Conservation (phyloP, 495 filamentous ascomycete genomes). For the Jackrogersella minutella region DNA sequence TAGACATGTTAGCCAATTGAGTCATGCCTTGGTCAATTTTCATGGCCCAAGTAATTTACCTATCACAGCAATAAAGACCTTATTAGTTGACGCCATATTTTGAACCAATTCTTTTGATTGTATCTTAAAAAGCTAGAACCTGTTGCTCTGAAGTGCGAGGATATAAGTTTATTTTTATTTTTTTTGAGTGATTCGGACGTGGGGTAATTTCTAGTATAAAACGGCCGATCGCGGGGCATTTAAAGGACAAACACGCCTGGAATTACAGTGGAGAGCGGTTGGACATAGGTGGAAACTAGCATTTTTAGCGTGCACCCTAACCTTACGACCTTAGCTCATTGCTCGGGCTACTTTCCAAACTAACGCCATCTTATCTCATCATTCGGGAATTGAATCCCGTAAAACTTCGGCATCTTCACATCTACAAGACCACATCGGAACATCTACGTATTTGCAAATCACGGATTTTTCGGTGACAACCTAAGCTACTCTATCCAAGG, state of each 20-base stretch:
- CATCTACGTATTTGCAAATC: not conserved
- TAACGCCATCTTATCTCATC: not conserved
- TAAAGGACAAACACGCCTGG: slow-evolving; percentile 10
- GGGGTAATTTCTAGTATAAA: slow-evolving; percentile 37
- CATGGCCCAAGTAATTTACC: slow-evolving; percentile 41
- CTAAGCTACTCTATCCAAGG: slow-evolving; percentile 10
- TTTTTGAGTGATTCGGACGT: slow-evolving; percentile 28
- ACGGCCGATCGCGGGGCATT: slow-evolving; percentile 40
- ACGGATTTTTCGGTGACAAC: not conserved
- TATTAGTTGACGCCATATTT: slow-evolving; percentile 46
- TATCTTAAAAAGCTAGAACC: not conserved
- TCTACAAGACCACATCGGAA: not conserved
- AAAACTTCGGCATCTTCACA: too few species aligned
- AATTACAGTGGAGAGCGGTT: slow-evolving; percentile 21
- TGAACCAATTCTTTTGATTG: not conserved
- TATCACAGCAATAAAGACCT: slow-evolving; percentile 57
- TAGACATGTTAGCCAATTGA: slow-evolving; percentile 31
- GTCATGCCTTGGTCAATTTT: not conserved
- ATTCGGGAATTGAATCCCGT: slow-evolving; percentile 27
- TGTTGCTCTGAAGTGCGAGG: not conserved
- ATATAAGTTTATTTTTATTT: not conserved
- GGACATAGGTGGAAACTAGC: slow-evolving; percentile 1
- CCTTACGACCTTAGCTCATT: not conserved
- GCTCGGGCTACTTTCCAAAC: not conserved
- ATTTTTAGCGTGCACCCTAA: not conserved